Percentiles rank a stretch among this genome's conserved stretches.
Conservation (phyloP, 179 eudicot species). For the Amaranthus tricolor region DNA sequence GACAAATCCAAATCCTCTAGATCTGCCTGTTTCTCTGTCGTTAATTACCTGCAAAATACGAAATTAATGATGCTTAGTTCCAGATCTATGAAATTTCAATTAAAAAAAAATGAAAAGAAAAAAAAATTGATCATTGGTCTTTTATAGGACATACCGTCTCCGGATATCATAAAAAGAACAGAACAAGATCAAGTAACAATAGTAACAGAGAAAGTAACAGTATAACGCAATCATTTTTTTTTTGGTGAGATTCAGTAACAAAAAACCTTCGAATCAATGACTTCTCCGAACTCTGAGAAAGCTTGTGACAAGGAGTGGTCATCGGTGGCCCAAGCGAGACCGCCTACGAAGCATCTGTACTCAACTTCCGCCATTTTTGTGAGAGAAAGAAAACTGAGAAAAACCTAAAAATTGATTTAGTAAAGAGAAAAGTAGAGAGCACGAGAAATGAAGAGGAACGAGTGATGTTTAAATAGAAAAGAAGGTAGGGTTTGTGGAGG, state of each 20-base stretch:
- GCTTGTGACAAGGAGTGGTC: slow-evolving; percentile 57
- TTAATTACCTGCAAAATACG: slow-evolving; percentile 52
- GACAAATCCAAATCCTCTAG: slow-evolving; percentile 90
- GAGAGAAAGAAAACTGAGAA: neutral
- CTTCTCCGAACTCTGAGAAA: slow-evolving; percentile 66
- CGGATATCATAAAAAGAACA: slow-evolving; percentile 26
- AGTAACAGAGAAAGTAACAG: slow-evolving; percentile 26
- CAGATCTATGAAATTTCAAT: slow-evolving; percentile 12
- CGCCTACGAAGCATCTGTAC: slow-evolving; percentile 92
- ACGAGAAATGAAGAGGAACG: neutral
- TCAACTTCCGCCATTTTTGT: slow-evolving; percentile 47
- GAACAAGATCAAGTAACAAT: slow-evolving; percentile 36
- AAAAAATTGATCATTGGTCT: slow-evolving; percentile 39
- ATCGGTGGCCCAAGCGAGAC: slow-evolving; percentile 94
- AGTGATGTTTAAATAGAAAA: neutral
- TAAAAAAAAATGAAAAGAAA: neutral
- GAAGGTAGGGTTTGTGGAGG: neutral
- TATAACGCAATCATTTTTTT: neutral
- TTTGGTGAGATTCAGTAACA: slow-evolving; percentile 8
- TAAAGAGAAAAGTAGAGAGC: neutral
- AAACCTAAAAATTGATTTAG: neutral
- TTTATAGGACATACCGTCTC: slow-evolving; percentile 76
- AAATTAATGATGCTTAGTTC: neutral
- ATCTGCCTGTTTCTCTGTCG: slow-evolving; percentile 87
- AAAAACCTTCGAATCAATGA: slow-evolving; percentile 82